phyloP scores from a whole-genome alignment of 2,329 filamentous ascomycete species.

The Trichoderma breve region DNA sequence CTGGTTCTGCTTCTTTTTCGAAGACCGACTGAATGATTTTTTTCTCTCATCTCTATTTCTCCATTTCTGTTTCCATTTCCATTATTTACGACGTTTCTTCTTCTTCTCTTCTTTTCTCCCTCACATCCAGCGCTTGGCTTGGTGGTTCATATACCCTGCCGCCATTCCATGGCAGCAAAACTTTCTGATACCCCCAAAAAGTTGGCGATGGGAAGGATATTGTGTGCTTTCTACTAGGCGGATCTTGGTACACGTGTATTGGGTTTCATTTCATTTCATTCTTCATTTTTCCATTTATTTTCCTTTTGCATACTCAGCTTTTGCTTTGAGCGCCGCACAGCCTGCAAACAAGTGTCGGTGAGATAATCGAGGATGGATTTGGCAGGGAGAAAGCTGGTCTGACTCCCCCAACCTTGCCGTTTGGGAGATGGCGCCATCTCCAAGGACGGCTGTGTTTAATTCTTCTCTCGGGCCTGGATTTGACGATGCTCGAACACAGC shows the following conservation, averaged over 20 bases:
- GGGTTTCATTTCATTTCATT: constrained; percentile 1
- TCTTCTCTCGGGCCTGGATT: not conserved
- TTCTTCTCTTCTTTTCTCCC: constrained; percentile 15
- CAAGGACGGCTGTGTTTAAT: not conserved
- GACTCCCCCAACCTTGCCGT: constrained; percentile 6
- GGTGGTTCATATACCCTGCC: constrained; percentile 26
- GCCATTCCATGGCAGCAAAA: constrained; percentile 27
- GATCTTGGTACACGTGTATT: constrained; percentile 14
- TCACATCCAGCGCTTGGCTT: constrained; percentile 25
- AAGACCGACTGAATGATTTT: not conserved
- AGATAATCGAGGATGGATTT: constrained; percentile 3
- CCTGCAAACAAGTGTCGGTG: constrained; percentile 5
- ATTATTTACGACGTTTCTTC: not conserved
- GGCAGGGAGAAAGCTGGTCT: constrained; percentile 8
- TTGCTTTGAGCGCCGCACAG: not conserved
- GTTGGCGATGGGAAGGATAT: constrained; percentile 27
- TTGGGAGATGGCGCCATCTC: not conserved
- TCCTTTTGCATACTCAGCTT: not conserved
- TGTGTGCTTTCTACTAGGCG: constrained; percentile 23
- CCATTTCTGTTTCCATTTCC: constrained; percentile 19
- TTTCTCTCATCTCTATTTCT: not conserved
- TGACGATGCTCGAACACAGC: not conserved
- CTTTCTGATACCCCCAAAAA: constrained; percentile 39
- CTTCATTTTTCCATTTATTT: not conserved
- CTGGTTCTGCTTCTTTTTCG: constrained; percentile 10